Evolutionary conservation across 1,284 basidiomycete species (phyloP).

Genomic region (Trichosporon sp.): DNA sequence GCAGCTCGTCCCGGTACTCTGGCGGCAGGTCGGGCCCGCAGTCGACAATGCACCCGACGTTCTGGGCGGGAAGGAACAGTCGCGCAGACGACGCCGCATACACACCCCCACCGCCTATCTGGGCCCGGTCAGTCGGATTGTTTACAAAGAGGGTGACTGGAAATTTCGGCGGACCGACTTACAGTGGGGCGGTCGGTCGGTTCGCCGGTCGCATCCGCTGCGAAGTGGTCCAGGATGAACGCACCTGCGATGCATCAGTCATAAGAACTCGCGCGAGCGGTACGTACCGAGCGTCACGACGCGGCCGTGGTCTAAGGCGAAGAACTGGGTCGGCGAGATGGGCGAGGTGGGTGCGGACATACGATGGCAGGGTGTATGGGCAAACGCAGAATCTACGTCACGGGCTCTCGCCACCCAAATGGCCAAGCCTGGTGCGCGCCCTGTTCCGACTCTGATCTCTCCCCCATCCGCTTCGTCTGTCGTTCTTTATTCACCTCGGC

Average conservation of each 20-base stretch:
- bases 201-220: constrained; percentile 48
- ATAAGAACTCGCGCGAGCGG: neutral
- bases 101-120: constrained; percentile 88
- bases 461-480: neutral
- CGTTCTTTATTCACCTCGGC: neutral
- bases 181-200: neutral
- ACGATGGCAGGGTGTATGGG: neutral
- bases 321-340: neutral
- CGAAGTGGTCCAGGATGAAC: constrained; percentile 83
- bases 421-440: neutral
- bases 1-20: constrained; percentile 58
- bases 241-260: constrained; percentile 56
- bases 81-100: constrained; percentile 50
- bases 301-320: constrained; percentile 8
- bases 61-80: constrained; percentile 39
- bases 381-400: constrained; percentile 2
- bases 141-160: neutral
- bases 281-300: constrained; percentile 18
- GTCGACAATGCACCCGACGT: constrained; percentile 79
- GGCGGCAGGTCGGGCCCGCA: constrained; percentile 71
- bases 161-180: neutral
- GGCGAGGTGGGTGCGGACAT: constrained; percentile 5
- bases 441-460: neutral
- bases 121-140: neutral
- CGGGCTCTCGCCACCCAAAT: neutral